A percentile compares a stretch with the other conserved stretches of the same genome.
Conservation (phyloP, 2,329 filamentous ascomycete genomes). For the Blastomyces parvus region DNA sequence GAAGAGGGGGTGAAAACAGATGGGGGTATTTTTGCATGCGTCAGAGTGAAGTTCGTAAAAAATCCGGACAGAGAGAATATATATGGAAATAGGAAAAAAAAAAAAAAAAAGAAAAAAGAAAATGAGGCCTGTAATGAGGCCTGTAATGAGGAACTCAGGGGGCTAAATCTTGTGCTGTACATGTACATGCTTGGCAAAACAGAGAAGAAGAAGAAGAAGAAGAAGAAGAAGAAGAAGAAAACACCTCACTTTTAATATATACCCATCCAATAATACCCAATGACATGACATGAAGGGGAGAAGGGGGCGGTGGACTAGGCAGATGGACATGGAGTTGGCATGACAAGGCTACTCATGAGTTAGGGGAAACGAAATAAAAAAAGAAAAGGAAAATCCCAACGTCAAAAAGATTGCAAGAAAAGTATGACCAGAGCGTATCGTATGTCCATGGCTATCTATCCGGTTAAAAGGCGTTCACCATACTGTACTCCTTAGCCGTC, state of each 20-base stretch:
- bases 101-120: neutral
- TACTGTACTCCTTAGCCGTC: constrained; percentile 11
- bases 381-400: neutral
- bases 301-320: neutral
- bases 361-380: neutral
- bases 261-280: neutral
- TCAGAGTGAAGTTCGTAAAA: neutral
- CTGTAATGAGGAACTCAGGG: neutral
- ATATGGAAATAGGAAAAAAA: neutral
- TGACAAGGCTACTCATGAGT: too few species aligned
- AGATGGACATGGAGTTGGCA: neutral
- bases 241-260: neutral
- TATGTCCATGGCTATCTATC: neutral
- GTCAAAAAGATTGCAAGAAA: neutral
- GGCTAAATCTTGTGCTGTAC: neutral
- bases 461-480: constrained; percentile 12
- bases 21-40: constrained; percentile 5
- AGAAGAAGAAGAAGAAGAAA: too few species aligned
- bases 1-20: neutral
- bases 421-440: neutral
- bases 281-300: neutral
- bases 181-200: neutral
- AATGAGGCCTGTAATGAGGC: too few species aligned
- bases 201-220: too few species aligned
- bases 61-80: neutral